These are phyloP conservation scores for Thielaviopsis punctulata DNA, from an alignment of 2,329 filamentous ascomycete species.

Conservation along the genomic window DNA sequence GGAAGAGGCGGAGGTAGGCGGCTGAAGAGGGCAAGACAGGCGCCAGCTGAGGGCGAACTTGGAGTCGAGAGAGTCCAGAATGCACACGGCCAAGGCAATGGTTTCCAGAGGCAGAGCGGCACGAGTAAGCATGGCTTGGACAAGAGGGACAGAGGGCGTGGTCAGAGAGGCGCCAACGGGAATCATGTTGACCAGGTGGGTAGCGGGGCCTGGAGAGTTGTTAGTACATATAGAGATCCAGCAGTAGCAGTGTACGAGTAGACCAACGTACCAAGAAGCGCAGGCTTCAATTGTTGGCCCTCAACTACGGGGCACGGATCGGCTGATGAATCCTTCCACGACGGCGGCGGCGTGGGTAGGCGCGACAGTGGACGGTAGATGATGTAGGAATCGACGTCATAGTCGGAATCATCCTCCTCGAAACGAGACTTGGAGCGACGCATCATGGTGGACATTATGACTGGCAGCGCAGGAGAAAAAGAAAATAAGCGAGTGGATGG, in stretches of 20 bases:
- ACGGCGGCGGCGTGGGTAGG: conserved; percentile 48
- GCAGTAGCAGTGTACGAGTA: background rate
- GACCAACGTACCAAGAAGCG: conserved; percentile 21
- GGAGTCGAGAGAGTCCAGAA: conserved; percentile 46
- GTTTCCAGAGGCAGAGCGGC: conserved; percentile 42
- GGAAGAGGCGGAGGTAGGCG: conserved; percentile 15
- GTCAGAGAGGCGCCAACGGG: conserved; percentile 44
- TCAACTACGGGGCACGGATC: conserved; percentile 20
- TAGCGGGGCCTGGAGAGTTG: conserved; percentile 36
- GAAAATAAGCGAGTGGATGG: background rate
- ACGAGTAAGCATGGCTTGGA: conserved; percentile 43
- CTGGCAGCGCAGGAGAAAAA: too few relatives aligned
- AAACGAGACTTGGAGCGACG: conserved; percentile 12
- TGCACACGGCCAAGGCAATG: conserved; percentile 46
- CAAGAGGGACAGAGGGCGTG: conserved; percentile 37
- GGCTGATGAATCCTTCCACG: conserved; percentile 28
- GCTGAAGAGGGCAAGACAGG: conserved; percentile 34
- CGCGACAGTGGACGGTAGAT: conserved; percentile 52
- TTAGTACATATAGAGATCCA: background rate
- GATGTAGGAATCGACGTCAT: conserved; percentile 37
- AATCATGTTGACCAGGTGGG: conserved; percentile 49
- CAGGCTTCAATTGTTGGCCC: conserved; percentile 25
- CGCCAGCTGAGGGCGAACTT: conserved; percentile 48
- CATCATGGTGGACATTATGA: conserved; percentile 7
- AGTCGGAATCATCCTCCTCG: conserved; percentile 18